phyloP scores from a whole-genome alignment of 208 protist species.

The Tritrichomonas foetus region DNA sequence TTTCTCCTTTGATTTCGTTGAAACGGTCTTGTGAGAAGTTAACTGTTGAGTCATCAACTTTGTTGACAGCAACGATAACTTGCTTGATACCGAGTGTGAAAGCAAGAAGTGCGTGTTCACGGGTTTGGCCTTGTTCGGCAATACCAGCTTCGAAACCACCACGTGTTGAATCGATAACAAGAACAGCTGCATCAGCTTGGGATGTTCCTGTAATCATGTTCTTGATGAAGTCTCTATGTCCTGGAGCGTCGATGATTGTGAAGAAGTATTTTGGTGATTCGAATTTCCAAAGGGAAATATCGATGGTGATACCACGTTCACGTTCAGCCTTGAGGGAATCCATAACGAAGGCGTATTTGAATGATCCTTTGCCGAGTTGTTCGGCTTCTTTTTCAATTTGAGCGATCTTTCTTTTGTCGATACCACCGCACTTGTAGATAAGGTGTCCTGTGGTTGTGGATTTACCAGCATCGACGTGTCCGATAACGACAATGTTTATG shows the following conservation, averaged over 20 bases:
- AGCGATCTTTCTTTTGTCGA: background rate
- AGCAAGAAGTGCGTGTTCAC: conserved; percentile 25
- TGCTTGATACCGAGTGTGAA: background rate
- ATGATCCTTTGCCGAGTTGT: background rate
- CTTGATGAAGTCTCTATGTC: conserved; percentile 30
- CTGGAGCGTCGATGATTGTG: conserved; percentile 36
- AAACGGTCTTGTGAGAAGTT: background rate
- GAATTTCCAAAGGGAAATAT: conserved; percentile 85
- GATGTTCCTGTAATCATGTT: background rate
- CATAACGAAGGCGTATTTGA: conserved; percentile 61
- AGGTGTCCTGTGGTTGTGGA: conserved; percentile 8
- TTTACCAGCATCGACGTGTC: conserved; percentile 24
- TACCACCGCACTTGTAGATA: conserved; percentile 10
- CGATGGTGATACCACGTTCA: conserved; percentile 90
- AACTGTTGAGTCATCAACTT: background rate
- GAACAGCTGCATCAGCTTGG: background rate
- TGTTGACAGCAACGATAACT: conserved; percentile 20
- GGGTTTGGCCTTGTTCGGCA: background rate
- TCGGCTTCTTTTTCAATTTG: no score
- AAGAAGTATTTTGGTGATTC: conserved; percentile 54
- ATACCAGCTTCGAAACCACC: background rate
- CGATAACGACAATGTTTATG: background rate
- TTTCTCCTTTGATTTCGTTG: background rate
- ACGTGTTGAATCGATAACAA: background rate
- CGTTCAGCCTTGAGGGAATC: conserved; percentile 92